Evolutionary conservation across 768 basidiomycete genomes (phyloP).

Genomic region (Clitopilus passeckerianus): DNA sequence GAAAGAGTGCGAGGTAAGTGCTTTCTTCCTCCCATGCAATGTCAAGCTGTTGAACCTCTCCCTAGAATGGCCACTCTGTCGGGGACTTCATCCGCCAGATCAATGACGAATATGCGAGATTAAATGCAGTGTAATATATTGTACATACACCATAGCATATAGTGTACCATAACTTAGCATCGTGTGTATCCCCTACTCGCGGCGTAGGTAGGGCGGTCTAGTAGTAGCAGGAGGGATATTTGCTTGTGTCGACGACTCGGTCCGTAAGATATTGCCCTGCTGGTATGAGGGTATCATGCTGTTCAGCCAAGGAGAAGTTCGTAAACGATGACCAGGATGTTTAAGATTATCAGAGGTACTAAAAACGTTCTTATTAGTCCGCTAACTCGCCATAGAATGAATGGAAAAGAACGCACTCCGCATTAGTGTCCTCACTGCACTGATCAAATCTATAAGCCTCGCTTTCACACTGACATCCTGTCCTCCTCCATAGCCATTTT

Average conservation of each 20-base stretch:
- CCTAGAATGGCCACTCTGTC: constrained; percentile 67
- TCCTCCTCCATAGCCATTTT: constrained; percentile 48
- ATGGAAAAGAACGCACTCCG: constrained; percentile 67
- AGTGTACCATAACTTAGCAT: constrained; percentile 6
- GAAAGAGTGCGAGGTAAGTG: constrained; percentile 70
- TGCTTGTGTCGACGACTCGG: background rate
- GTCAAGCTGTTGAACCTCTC: constrained; percentile 8
- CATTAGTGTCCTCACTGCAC: constrained; percentile 95
- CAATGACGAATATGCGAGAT: constrained; percentile 60
- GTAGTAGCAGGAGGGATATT: background rate
- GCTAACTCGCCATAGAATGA: constrained; percentile 6
- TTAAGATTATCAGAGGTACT: constrained; percentile 92
- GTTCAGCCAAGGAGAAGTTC: constrained; percentile 65
- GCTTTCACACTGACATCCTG: constrained; percentile 75
- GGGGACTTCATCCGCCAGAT: constrained; percentile 77
- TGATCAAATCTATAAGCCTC: constrained; percentile 86
- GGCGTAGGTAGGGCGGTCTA: background rate
- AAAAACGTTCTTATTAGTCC: constrained; percentile 2
- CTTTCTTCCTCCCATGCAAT: background rate
- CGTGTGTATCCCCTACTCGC: background rate
- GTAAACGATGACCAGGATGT: constrained; percentile 83
- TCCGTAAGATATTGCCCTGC: background rate
- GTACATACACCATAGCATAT: background rate
- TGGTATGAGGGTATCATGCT: background rate
- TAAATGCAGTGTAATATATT: constrained; percentile 37